phyloP scores from a whole-genome alignment of 129 eudicot species.

The Escallonia herrerae region DNA sequence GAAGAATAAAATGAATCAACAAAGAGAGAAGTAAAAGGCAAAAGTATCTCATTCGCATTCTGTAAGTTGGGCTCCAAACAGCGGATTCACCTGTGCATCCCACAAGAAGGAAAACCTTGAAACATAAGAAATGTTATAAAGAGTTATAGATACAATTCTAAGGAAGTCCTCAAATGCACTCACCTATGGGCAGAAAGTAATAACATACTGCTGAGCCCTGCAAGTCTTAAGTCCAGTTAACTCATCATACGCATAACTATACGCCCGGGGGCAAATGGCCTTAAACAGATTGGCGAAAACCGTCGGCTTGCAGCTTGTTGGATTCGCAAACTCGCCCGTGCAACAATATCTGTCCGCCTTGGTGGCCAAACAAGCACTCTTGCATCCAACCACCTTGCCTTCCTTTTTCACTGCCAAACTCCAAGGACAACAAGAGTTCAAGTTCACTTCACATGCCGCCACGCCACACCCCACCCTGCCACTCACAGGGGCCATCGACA shows the following conservation, averaged over 20 bases:
- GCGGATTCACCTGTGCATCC: no score
- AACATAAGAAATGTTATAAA: no score
- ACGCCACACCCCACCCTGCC: constrained; percentile 29
- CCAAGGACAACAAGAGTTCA: constrained; percentile 30
- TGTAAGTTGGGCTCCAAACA: no score
- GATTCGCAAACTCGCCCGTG: constrained; percentile 32
- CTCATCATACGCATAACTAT: constrained; percentile 42
- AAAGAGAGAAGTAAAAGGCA: no score
- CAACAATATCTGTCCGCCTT: constrained; percentile 32
- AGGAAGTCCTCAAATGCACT: no score
- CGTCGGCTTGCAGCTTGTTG: constrained; percentile 29
- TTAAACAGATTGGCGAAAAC: constrained; percentile 28
- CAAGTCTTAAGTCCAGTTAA: constrained; percentile 38
- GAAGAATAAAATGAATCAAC: no score
- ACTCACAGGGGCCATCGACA: constrained; percentile 29
- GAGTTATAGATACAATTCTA: no score
- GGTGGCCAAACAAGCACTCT: constrained; percentile 47
- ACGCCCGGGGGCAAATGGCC: constrained; percentile 50
- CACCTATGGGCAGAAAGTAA: constrained; percentile 58
- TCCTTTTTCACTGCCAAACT: constrained; percentile 17
- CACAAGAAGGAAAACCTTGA: no score
- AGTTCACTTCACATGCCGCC: constrained; percentile 39
- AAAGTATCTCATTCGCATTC: no score
- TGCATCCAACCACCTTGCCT: constrained; percentile 46
- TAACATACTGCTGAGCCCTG: constrained; percentile 32